These are phyloP conservation scores for Xylaria intraflava DNA, from an alignment of 495 filamentous ascomycete genomes.

Conservation along the genomic window DNA sequence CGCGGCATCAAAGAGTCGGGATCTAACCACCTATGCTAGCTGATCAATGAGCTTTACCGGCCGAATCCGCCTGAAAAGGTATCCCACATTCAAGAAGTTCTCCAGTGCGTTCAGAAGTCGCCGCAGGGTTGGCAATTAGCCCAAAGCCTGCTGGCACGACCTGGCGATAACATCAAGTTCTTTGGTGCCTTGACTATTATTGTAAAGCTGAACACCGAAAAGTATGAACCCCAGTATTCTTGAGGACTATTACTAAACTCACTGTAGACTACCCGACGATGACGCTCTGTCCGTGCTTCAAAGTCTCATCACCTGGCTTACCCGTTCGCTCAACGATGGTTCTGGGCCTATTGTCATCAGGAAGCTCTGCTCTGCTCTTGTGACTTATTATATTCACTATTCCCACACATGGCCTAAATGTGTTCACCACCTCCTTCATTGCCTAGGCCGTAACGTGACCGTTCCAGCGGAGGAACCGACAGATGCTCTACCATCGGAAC, in stretches of 20 bases:
- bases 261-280: slow-evolving; percentile 54
- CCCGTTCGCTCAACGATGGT: slow-evolving; percentile 50
- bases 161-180: slow-evolving; percentile 70
- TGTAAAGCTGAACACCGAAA: slow-evolving; percentile 83
- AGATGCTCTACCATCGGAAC: slow-evolving; percentile 42
- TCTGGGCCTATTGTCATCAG: slow-evolving; percentile 61
- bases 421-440: slow-evolving; percentile 60
- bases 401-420: slow-evolving; percentile 61
- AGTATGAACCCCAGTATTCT: slow-evolving; percentile 37
- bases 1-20: background rate
- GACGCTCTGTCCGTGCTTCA: slow-evolving; percentile 59
- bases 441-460: slow-evolving; percentile 48
- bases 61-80: slow-evolving; percentile 57
- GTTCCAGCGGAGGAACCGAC: slow-evolving; percentile 43
- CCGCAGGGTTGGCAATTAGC: slow-evolving; percentile 81
- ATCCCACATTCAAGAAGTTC: slow-evolving; percentile 62
- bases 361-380: slow-evolving; percentile 79
- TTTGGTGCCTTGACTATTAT: slow-evolving; percentile 92
- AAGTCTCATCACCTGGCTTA: slow-evolving; percentile 61
- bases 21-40: slow-evolving; percentile 31
- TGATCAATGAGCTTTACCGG: slow-evolving; percentile 63
- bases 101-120: slow-evolving; percentile 70
- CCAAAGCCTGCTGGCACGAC: slow-evolving; percentile 58
- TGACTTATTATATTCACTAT: slow-evolving; percentile 71
- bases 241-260: slow-evolving; percentile 3